Evolutionary conservation across 345 rosid species (phyloP), one percentile per base, ranked within the genome.

Genomic region (Lagerstroemia speciosa): DNA sequence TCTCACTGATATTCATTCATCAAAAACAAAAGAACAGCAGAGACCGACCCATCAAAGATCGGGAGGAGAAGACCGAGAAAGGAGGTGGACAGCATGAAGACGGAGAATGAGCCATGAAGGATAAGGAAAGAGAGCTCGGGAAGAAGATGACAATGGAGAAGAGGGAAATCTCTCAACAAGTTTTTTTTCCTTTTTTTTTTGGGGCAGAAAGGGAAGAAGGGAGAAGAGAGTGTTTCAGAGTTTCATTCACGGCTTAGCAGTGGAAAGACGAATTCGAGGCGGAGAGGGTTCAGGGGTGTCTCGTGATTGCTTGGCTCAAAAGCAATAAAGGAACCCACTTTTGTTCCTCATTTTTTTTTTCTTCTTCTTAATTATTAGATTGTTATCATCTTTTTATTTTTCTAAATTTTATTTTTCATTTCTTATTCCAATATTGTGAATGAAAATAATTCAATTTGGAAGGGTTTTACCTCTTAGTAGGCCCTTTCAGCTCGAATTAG

Each of bases 301-400:
- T 77, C 95, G 99, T 93, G 99, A 91, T 74, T 76, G 87, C 84
- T 84, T 75, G 79, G 80, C 79, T 83, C 72, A 71, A 88, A 85
- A 87, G 85, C 64, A 3, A 2, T 29, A 63, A 48, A 64, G 64
- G 66, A 6, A 29, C 63, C 73, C 63, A 66, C 68, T 74, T 57
- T 8, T 31, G 26, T 22, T 20, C 32, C 1, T 65, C 40, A 38
- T 10, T 22, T 45, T 7, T 22, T 38, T 50, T 15, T 48, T 67
- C 48, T 67, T 67, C 60, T 26, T 22, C 40, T 27, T 34, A 10
- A 12, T 30, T 30, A 64, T 64, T 40, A n/a, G n/a, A 30, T 64
- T 40, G 33, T 64, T 24, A 3, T 64, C 19, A 19, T 64, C 11
- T 19, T 15, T 1, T 0, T 8, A 38, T 22, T 48, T 22, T 48